Conservation (phyloP, 345 rosid species). For the Euclidium syriacum region DNA sequence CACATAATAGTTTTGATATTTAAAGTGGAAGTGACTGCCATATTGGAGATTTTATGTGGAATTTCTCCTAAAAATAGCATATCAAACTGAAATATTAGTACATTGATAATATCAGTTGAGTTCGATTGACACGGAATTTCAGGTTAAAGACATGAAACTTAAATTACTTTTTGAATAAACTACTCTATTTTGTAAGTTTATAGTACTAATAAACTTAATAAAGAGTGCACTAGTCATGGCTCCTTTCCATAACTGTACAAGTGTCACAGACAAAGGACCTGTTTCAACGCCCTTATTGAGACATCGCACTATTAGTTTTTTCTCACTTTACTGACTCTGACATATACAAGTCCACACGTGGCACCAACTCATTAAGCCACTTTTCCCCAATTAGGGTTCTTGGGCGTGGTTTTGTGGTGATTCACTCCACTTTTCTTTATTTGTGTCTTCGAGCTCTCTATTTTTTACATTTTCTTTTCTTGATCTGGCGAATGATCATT, state of each 20-base stretch:
- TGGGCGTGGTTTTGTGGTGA: constrained; percentile 6
- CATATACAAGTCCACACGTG: constrained; percentile 10
- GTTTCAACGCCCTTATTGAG: constrained; percentile 12
- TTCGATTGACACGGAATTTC: no score
- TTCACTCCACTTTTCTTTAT: neutral
- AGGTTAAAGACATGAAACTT: no score
- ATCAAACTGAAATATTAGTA: no score
- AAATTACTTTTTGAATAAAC: no score
- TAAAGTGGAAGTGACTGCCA: no score
- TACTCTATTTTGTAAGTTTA: no score
- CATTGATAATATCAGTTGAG: no score
- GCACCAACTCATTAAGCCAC: neutral
- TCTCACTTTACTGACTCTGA: constrained; percentile 16
- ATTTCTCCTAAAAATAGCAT: no score
- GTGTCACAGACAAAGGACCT: constrained; percentile 27
- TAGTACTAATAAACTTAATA: no score
- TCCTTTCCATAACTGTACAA: constrained; percentile 13
- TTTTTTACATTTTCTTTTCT: neutral
- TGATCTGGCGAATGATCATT: neutral
- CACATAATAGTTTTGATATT: no score
- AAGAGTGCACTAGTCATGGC: constrained; percentile 11
- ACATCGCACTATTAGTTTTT: neutral
- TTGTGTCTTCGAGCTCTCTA: neutral
- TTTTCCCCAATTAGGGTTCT: constrained; percentile 13
- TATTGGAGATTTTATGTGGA: no score